Conservation (phyloP, 495 filamentous ascomycete species). For the Trichoderma parareesei region DNA sequence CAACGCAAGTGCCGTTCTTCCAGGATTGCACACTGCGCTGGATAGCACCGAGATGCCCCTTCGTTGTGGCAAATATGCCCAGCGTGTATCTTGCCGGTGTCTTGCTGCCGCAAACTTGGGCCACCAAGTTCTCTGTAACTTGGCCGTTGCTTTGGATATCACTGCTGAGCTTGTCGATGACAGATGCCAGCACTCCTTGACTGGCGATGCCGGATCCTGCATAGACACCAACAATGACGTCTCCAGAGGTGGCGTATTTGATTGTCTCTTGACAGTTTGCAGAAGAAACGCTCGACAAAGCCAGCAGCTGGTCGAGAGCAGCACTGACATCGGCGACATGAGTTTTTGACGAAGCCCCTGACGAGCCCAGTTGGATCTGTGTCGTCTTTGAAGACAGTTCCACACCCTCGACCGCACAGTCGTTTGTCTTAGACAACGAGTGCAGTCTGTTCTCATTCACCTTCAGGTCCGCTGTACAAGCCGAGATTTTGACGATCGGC, state of each 20-base stretch:
- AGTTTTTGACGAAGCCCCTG: neutral
- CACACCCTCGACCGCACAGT: neutral
- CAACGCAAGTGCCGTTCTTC: constrained; percentile 8
- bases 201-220: neutral
- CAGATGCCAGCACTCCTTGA: neutral
- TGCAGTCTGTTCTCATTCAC: too few relatives aligned
- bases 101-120: neutral
- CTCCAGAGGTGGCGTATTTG: neutral
- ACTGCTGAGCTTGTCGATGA: neutral
- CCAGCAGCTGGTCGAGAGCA: neutral
- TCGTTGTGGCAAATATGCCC: neutral
- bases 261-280: neutral
- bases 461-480: constrained; percentile 4
- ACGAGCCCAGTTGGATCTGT: neutral
- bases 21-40: neutral
- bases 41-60: neutral
- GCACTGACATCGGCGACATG: neutral
- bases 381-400: neutral
- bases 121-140: neutral
- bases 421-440: too few relatives aligned
- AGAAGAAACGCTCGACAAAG: neutral
- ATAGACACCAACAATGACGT: neutral
- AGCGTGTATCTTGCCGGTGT: neutral
- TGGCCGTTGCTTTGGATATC: neutral
- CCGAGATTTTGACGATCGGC: neutral